A percentile compares a stretch with the other conserved stretches of the same genome.
phyloP scores from a whole-genome alignment of 768 basidiomycete species.

The Suillus hirtellus region DNA sequence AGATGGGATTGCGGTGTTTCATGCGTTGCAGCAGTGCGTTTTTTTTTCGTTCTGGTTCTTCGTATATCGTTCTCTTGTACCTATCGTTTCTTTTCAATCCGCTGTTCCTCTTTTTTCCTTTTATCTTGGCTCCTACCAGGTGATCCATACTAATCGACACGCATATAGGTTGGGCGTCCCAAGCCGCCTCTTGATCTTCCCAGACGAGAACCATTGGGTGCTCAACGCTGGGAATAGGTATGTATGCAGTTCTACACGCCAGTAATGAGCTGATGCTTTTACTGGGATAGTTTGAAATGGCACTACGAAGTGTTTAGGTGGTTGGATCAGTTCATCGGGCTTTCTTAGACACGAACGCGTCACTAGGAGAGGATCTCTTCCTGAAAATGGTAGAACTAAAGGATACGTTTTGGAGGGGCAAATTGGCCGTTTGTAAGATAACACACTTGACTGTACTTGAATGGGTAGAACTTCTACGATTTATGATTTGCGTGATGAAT shows the following conservation, averaged over 20 bases:
- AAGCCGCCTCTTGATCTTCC: slow-evolving; percentile 80
- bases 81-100: background rate
- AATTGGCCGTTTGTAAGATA: background rate
- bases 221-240: slow-evolving; percentile 76
- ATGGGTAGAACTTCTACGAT: background rate
- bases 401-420: background rate
- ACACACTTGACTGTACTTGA: background rate
- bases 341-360: slow-evolving; percentile 1
- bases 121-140: background rate
- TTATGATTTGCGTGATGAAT: background rate
- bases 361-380: background rate
- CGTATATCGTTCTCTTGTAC: background rate
- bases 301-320: slow-evolving; percentile 92
- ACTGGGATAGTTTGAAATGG: slow-evolving; percentile 75
- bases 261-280: background rate
- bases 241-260: slow-evolving; percentile 14
- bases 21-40: slow-evolving; percentile 79
- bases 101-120: background rate
- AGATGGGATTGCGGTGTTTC: slow-evolving; percentile 82
- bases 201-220: slow-evolving; percentile 94
- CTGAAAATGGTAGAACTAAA: background rate
- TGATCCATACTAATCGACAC: slow-evolving; percentile 6
- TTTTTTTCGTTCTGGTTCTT: background rate
- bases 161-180: slow-evolving; percentile 61
- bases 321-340: slow-evolving; percentile 71